Percentiles rank a stretch among this genome's conserved stretches.
These are phyloP conservation scores for Dendrobium huoshanense DNA, from an alignment of 106 monocot genomes.

Conservation along the genomic window DNA sequence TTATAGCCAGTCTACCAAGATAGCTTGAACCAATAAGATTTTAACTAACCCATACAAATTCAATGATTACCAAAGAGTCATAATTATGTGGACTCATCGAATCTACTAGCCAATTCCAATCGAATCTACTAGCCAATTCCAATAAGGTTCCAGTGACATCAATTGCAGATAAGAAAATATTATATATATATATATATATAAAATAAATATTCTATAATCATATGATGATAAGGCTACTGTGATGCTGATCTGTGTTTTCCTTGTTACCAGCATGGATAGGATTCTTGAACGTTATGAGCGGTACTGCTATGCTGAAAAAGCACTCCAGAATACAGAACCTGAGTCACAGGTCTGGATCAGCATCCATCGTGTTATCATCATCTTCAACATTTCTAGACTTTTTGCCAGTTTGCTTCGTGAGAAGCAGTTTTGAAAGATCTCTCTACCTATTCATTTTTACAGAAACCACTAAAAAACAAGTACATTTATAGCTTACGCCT, in stretches of 20 bases:
- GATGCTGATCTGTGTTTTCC: background rate
- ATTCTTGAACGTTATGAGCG: slow-evolving; percentile 45
- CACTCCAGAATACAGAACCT: slow-evolving; percentile 11
- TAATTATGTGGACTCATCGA: no score
- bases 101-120: no score
- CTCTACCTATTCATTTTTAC: background rate
- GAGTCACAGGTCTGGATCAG: slow-evolving; percentile 29
- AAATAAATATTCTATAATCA: no score
- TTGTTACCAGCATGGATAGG: slow-evolving; percentile 38
- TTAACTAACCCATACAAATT: no score
- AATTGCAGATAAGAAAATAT: no score
- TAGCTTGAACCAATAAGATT: no score
- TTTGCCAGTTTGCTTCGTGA: no score
- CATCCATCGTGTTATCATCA: background rate
- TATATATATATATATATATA: no score
- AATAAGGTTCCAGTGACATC: no score
- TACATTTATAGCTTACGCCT: background rate
- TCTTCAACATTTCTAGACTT: background rate
- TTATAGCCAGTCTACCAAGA: no score
- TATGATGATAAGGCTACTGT: background rate
- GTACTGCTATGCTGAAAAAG: slow-evolving; percentile 37
- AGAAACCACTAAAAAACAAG: background rate
- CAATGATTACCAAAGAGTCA: no score
- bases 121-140: no score
- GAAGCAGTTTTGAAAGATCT: background rate